phyloP scores from a whole-genome alignment of 768 basidiomycete species.

The Xanthoconium stramineum region DNA sequence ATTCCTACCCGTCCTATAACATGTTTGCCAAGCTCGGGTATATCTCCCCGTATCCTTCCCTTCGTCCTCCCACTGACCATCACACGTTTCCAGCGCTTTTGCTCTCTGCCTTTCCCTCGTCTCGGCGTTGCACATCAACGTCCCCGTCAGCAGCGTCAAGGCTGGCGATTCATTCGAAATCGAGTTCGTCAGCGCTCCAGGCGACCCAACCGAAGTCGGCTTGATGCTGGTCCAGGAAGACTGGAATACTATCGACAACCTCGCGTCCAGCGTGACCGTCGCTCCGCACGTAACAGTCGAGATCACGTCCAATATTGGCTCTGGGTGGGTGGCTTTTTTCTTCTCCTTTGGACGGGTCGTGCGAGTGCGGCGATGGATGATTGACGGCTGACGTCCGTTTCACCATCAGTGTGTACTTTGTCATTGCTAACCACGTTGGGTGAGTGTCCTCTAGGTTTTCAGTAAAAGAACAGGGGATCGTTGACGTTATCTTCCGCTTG shows the following conservation, averaged over 20 bases:
- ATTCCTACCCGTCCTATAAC: background rate
- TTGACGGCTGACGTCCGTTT: no score
- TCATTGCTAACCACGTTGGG: background rate
- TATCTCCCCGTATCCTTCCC: background rate
- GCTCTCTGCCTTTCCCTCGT: background rate
- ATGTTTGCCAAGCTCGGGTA: conserved; percentile 6
- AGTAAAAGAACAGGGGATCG: no score
- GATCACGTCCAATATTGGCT: background rate
- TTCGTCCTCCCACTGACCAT: background rate
- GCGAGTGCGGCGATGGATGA: background rate
- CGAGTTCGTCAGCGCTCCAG: background rate
- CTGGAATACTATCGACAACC: background rate
- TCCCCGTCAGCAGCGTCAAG: fast-evolving
- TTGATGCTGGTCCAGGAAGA: background rate
- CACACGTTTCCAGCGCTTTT: background rate
- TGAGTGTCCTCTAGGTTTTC: background rate
- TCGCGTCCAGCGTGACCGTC: background rate
- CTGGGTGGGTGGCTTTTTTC: background rate
- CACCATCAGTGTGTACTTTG: background rate
- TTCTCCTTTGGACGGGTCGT: background rate
- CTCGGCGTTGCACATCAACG: background rate
- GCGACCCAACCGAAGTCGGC: background rate
- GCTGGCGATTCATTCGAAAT: background rate
- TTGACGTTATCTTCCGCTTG: no score
- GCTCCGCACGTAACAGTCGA: background rate